Conservation (phyloP, 768 basidiomycete species). For the Glaciozyma antarctica region DNA sequence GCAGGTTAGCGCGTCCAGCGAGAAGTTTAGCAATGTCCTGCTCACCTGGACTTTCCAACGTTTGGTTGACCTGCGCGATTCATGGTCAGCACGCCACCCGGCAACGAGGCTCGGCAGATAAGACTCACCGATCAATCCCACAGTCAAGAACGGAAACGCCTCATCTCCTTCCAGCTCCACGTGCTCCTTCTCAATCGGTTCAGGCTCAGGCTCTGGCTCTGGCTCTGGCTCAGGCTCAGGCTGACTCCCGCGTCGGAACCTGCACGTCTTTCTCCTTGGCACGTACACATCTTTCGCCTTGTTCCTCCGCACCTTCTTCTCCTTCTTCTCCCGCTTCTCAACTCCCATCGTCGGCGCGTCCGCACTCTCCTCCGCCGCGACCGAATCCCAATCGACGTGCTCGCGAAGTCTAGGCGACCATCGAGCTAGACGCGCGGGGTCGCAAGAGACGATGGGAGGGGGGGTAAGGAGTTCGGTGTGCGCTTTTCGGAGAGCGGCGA, state of each 20-base stretch:
- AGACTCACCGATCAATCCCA: slow-evolving; percentile 35
- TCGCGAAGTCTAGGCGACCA: slow-evolving; percentile 62
- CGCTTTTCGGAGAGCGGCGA: slow-evolving; percentile 55
- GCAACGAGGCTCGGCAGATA: background rate
- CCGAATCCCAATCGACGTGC: slow-evolving; percentile 64
- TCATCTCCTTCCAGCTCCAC: slow-evolving; percentile 3
- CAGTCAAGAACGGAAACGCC: slow-evolving; percentile 33
- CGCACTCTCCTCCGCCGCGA: slow-evolving; percentile 14
- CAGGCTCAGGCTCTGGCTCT: background rate
- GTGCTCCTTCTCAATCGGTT: background rate
- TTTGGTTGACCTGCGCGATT: slow-evolving; percentile 54
- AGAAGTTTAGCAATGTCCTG: slow-evolving; percentile 41
- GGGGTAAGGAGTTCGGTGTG: slow-evolving; percentile 62
- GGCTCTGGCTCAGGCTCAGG: background rate
- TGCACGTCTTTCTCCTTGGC: slow-evolving; percentile 2
- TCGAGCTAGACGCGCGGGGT: slow-evolving; percentile 47
- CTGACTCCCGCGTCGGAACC: background rate
- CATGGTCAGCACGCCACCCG: background rate
- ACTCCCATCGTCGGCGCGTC: slow-evolving; percentile 30
- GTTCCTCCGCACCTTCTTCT: too few relatives aligned
- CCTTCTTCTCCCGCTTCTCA: slow-evolving; percentile 35
- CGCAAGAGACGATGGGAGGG: slow-evolving; percentile 49
- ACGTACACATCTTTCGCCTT: too few relatives aligned
- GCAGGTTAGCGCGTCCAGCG: slow-evolving; percentile 58
- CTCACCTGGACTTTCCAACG: slow-evolving; percentile 70